Evolutionary conservation across 257 asterid species (phyloP).

Genomic region (Przewalskia tangutica): DNA sequence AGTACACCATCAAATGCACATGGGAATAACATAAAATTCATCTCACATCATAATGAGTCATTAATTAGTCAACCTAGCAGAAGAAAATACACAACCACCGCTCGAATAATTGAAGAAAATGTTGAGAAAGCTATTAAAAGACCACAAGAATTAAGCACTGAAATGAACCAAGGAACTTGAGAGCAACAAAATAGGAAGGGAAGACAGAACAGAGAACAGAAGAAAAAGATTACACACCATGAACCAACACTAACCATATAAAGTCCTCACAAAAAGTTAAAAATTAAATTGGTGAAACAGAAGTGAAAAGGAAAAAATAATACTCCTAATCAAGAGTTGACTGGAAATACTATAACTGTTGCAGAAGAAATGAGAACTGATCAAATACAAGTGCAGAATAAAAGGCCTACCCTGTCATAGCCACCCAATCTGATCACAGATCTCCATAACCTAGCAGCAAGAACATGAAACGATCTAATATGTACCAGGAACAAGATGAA

Average conservation of each 20-base stretch:
- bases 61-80: neutral
- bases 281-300: neutral
- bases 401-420: slow-evolving; percentile 70
- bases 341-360: neutral
- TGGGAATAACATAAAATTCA: neutral
- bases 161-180: neutral
- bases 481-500: neutral
- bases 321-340: neutral
- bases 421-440: slow-evolving; percentile 77
- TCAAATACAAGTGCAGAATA: neutral
- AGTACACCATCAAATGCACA: neutral
- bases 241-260: neutral
- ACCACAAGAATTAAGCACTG: neutral
- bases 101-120: neutral
- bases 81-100: neutral
- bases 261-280: neutral
- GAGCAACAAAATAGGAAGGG: neutral
- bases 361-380: neutral
- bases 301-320: neutral
- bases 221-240: neutral
- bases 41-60: neutral
- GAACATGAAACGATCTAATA: neutral
- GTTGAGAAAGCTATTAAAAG: neutral
- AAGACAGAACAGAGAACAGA: neutral
- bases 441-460: slow-evolving; percentile 71